Evolutionary conservation across 169 alveolate species (phyloP).

Genomic region (Plasmodium inui): DNA sequence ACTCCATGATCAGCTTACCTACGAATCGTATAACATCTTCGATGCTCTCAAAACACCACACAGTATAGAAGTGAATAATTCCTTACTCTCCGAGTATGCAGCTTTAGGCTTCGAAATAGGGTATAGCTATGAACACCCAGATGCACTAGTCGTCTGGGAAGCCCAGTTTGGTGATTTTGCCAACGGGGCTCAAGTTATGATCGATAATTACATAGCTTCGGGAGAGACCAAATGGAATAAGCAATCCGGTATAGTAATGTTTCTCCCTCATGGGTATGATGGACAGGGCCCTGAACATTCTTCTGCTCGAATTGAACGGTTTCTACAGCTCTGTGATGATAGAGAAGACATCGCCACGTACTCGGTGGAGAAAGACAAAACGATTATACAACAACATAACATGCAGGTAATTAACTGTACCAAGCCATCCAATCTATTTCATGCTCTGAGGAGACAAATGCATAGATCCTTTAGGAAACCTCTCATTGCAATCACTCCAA

Average conservation of each 20-base stretch:
- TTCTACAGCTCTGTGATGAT: constrained; percentile 88
- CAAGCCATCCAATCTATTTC: constrained; percentile 94
- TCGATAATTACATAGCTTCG: constrained; percentile 93
- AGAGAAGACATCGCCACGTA: constrained; percentile 81
- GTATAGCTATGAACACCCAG: constrained; percentile 93
- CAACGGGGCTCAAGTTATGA: constrained; percentile 95
- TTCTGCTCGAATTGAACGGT: constrained; percentile 91
- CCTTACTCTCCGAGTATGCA: constrained; percentile 94
- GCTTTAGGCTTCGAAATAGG: constrained; percentile 96
- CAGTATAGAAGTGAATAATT: constrained; percentile 85
- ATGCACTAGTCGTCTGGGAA: constrained; percentile 92
- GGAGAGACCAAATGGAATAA: constrained; percentile 96
- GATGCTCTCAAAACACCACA: constrained; percentile 74
- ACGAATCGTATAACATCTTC: constrained; percentile 77
- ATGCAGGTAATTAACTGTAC: constrained; percentile 90
- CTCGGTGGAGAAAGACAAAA: constrained; percentile 77
- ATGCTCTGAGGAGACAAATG: constrained; percentile 93
- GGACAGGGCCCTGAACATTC: constrained; percentile 98
- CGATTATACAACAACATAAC: constrained; percentile 79
- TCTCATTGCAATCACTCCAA: constrained; percentile 80
- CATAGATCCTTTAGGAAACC: constrained; percentile 90
- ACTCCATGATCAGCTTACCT: constrained; percentile 90
- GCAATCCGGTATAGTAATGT: constrained; percentile 88
- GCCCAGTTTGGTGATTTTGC: constrained; percentile 98
- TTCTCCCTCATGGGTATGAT: constrained; percentile 97